Percentiles rank a stretch among this genome's conserved stretches.
phyloP scores from a whole-genome alignment of 345 rosid genomes.

The Draba incana region DNA sequence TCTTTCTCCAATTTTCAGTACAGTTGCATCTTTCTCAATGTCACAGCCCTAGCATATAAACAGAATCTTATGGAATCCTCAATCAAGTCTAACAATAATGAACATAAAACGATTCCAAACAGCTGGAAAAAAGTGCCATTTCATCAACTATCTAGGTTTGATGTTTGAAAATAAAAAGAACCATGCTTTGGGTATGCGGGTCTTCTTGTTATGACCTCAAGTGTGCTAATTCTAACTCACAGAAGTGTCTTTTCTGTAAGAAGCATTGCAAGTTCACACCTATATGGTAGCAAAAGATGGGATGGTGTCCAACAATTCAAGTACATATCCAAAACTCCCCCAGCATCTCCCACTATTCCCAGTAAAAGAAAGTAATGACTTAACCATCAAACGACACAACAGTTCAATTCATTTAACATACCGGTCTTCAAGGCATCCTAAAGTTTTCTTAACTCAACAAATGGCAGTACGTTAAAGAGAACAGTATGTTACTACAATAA shows the following conservation, averaged over 20 bases:
- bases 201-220: not conserved
- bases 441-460: conserved; percentile 8
- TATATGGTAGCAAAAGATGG: not conserved
- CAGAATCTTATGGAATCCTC: conserved; percentile 12
- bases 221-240: not conserved
- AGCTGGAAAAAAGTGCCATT: not conserved
- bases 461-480: not conserved
- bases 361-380: conserved; percentile 5
- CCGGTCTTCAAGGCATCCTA: conserved; percentile 2
- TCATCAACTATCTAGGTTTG: conserved; percentile 7
- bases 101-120: conserved; percentile 1
- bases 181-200: conserved; percentile 12
- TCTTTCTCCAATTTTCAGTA: conserved; percentile 75
- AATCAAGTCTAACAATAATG: conserved; percentile 7
- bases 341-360: conserved; percentile 1
- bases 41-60: conserved; percentile 72
- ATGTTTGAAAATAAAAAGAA: not conserved
- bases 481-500: not conserved
- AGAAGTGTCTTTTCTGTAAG: not conserved
- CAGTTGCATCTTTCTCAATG: conserved; percentile 66
- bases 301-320: not conserved
- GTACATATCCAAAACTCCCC: conserved; percentile 5
- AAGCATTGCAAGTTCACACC: conserved; percentile 4
- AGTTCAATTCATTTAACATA: not conserved
- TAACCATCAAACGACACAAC: conserved; percentile 8